Base-by-base conservation (phyloP, 2,329 filamentous ascomycete species). In the Neopestalotiopsis sp. region DNA sequence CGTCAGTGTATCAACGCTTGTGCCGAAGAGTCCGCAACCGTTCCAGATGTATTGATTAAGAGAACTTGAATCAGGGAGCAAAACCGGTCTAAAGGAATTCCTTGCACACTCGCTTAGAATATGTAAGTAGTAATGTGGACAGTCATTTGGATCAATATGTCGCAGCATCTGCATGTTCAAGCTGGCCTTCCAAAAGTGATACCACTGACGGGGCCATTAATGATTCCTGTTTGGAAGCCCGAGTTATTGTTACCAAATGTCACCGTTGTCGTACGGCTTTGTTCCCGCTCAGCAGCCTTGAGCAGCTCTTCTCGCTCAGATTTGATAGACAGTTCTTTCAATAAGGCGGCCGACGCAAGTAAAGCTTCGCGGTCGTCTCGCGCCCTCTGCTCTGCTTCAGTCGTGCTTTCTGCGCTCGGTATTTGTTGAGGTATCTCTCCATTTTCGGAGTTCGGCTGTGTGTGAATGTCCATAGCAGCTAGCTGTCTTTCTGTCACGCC, bases 191-290 rank as follows among this genome's bases (percentile, higher is more conserved):
- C 58, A 28, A 61, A 61, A 28, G 24, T 61, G 4, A 24, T 20
- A 32, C 58, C 58, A 61, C 58, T 61, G 30, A 61, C 58, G 1
- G 58, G 34, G n/a, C 58, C 58, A 34, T 61, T 30, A 28, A 61
- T 61, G 1, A 61, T 61, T 17, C 58, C 58, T 30, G 14, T 9
- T 32, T 61, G 58, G 30, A 61, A 61, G 7, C 58, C 58, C 6
- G 58, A 61, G 58, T 20, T 24, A 17, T 61, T 12, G 14, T 17
- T 61, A 1, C 58, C 58, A 9, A 61, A 61, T 20, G n/a, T 61
- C 28, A 61, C 28, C 14, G 58, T 34, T 17, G 20, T 61, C 30
- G 58, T 7, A 28, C 58, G 14, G 28, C 7, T 12, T 56, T 20
- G 7, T 6, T 24, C 20, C 14, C 49, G 17, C 14, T 6, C 14